A percentile compares a stretch with the other conserved stretches of the same genome.
These are phyloP conservation scores for Huntiella abstrusa DNA, from an alignment of 2,329 filamentous ascomycete species.

Conservation along the genomic window DNA sequence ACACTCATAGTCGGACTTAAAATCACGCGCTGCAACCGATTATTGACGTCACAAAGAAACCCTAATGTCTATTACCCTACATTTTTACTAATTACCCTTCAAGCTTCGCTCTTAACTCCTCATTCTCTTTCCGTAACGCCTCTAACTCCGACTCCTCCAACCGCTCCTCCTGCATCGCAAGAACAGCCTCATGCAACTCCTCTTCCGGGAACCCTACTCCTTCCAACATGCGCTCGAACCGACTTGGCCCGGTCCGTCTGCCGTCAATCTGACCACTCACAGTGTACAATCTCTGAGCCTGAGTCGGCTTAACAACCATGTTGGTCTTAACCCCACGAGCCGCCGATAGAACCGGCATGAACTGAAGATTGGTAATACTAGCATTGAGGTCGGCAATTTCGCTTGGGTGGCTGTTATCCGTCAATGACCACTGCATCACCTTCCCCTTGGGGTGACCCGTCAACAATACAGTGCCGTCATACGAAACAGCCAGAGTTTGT, in stretches of 20 bases:
- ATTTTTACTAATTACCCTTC: too few species aligned
- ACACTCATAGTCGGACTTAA: too few species aligned
- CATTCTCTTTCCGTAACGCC: constrained; percentile 16
- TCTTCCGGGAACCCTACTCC: constrained; percentile 28
- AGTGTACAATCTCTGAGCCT: constrained; percentile 44
- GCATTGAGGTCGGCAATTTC: constrained; percentile 57
- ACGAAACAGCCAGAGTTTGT: constrained; percentile 53
- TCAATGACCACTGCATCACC: constrained; percentile 63
- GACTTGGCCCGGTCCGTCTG: constrained; percentile 15
- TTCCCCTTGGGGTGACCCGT: constrained; percentile 70
- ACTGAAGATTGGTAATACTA: constrained; percentile 63
- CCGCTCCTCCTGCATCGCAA: constrained; percentile 13
- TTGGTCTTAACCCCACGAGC: constrained; percentile 19
- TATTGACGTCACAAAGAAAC: too few species aligned
- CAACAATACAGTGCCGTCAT: constrained; percentile 63
- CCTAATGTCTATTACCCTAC: too few species aligned
- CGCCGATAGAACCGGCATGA: constrained; percentile 37
- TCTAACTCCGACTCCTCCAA: constrained; percentile 5
- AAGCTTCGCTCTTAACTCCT: constrained; percentile 19
- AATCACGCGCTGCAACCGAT: too few species aligned
- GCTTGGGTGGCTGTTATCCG: constrained; percentile 46
- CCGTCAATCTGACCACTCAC: constrained; percentile 45
- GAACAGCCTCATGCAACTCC: constrained; percentile 30
- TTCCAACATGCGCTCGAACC: constrained; percentile 27
- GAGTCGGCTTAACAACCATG: constrained; percentile 63